A percentile compares a stretch with the other conserved stretches of the same genome.
phyloP scores from a whole-genome alignment of 768 basidiomycete species.

The Tremella mesenterica region DNA sequence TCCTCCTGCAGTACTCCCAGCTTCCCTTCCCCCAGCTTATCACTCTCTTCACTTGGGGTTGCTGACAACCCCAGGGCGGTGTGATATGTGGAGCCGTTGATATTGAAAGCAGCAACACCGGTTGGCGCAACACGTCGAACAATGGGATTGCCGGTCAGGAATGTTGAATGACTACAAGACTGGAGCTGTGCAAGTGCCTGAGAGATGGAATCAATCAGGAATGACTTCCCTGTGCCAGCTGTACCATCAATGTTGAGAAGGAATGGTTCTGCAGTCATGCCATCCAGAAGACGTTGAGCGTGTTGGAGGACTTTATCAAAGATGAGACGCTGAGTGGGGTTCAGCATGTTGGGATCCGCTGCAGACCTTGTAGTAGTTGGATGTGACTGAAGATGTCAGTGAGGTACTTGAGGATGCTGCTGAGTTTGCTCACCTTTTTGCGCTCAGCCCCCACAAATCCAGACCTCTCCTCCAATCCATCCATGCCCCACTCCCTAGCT shows the following conservation, averaged over 20 bases:
- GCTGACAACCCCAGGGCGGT: no score
- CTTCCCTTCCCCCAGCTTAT: no score
- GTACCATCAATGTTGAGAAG: conserved; percentile 5
- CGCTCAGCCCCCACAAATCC: background rate
- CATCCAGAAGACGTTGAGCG: background rate
- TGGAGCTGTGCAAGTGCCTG: background rate
- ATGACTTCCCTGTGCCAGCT: conserved; percentile 4
- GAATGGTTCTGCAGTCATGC: background rate
- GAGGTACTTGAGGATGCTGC: no score
- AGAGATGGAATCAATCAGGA: conserved; percentile 2
- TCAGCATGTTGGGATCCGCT: background rate
- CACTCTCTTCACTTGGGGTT: no score
- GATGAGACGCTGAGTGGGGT: background rate
- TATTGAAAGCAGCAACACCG: conserved; percentile 6
- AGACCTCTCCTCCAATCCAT: background rate
- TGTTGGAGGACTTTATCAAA: background rate
- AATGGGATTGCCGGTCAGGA: background rate
- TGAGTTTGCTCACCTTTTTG: background rate
- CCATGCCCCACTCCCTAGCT: background rate
- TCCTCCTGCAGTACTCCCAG: background rate
- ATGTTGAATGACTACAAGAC: background rate
- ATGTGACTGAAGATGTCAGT: no score
- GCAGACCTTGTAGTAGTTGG: background rate
- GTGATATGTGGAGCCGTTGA: no score
- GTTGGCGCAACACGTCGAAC: background rate